Conservation (phyloP, 352 stramenopile species). For the Halophytophthora polymorphica region DNA sequence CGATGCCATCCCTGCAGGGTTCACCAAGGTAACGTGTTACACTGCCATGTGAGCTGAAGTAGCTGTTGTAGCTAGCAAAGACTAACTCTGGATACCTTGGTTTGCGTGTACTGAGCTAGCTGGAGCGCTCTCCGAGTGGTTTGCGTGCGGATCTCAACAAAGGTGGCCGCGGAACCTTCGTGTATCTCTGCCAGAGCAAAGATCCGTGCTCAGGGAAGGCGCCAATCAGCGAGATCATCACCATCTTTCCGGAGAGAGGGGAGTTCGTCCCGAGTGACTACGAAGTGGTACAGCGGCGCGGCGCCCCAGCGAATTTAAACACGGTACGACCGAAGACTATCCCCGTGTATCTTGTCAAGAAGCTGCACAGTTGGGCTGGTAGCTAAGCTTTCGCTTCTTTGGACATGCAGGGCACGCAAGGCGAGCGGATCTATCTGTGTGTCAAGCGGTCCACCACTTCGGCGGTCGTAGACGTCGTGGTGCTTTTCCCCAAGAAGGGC, state of each 20-base stretch:
- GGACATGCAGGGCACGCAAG: slow-evolving; percentile 60
- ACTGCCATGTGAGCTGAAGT: not conserved
- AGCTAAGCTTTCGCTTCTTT: not conserved
- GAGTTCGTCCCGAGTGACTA: slow-evolving; percentile 80
- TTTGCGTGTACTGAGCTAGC: slow-evolving; percentile 21
- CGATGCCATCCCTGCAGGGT: slow-evolving; percentile 64
- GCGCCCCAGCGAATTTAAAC: slow-evolving; percentile 69
- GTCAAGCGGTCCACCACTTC: slow-evolving; percentile 65
- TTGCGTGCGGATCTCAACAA: slow-evolving; percentile 81
- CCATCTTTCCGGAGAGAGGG: slow-evolving; percentile 71
- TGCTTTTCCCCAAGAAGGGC: slow-evolving; percentile 82
- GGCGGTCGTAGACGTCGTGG: slow-evolving; percentile 58
- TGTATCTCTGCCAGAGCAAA: slow-evolving; percentile 70
- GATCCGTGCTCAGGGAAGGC: slow-evolving; percentile 42
- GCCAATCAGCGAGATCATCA: slow-evolving; percentile 76
- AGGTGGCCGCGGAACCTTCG: slow-evolving; percentile 68
- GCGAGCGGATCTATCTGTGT: slow-evolving; percentile 79
- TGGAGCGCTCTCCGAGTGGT: slow-evolving; percentile 71
- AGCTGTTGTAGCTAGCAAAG: not conserved
- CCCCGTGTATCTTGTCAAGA: not conserved
- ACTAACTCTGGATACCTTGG: not conserved
- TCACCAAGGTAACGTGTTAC: slow-evolving; percentile 54
- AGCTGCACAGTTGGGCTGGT: not conserved
- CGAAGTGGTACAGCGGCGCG: slow-evolving; percentile 61
- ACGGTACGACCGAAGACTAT: slow-evolving; percentile 30